Conservation (phyloP, 2,329 filamentous ascomycete genomes). For the Dothistroma septosporum region DNA sequence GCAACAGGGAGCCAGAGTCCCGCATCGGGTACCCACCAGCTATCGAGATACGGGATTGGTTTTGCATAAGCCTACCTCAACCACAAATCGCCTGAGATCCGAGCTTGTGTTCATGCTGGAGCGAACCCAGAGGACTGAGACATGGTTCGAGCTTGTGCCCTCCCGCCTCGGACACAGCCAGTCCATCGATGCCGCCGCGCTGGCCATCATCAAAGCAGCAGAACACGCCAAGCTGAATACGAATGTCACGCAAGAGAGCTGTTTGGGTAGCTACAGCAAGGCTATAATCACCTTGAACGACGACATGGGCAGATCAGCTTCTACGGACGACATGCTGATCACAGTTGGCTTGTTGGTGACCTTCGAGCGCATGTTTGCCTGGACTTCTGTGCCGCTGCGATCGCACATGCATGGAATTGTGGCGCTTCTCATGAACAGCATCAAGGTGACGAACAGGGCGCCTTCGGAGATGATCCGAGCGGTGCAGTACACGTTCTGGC, state of each 20-base stretch:
- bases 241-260: conserved; percentile 15
- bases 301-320: conserved; percentile 10
- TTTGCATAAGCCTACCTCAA: conserved; percentile 12
- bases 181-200: conserved; percentile 14
- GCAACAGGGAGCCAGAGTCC: conserved; percentile 1
- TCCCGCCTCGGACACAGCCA: conserved; percentile 15
- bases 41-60: conserved; percentile 4
- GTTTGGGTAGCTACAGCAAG: conserved; percentile 15
- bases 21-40: not conserved
- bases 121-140: conserved; percentile 15
- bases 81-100: conserved; percentile 10
- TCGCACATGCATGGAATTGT: conserved; percentile 20
- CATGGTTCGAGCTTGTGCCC: conserved; percentile 17
- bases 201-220: conserved; percentile 16
- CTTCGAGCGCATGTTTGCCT: conserved; percentile 18
- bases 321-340: conserved; percentile 14
- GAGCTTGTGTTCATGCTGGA: conserved; percentile 16
- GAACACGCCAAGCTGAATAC: conserved; percentile 11
- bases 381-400: conserved; percentile 16
- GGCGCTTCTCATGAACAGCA: conserved; percentile 14
- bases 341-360: conserved; percentile 16
- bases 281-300: conserved; percentile 13
- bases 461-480: conserved; percentile 14
- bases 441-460: conserved; percentile 4
- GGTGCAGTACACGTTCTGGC: conserved; percentile 17